Base-by-base conservation (phyloP, 2,329 filamentous ascomycete species). In the Penicillium sp. region DNA sequence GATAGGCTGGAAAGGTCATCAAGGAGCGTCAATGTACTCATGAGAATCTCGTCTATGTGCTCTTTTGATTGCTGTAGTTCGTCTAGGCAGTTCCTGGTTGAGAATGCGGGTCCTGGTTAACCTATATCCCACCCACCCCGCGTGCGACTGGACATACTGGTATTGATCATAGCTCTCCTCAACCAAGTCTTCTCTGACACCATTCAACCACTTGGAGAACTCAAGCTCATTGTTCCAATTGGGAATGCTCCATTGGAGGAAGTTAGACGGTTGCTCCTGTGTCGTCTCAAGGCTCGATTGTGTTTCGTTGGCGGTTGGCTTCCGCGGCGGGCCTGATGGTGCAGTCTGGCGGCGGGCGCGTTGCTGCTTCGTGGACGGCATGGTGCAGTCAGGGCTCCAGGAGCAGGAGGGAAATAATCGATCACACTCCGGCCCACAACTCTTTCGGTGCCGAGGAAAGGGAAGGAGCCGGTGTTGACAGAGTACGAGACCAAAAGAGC, bases 101-200 rank as follows among this genome's bases (percentile, higher is more conserved):
- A 34, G 23, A 33, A 37, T n/a, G 18, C 15, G 33, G 8, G 21
- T 6, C 35, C 28, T 25, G 45, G 46, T 45, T 39, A 48, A 27
- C 29, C 26, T 39, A 13, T 8, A 46, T 23, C 36, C 19, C 18
- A 30, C 30, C 11, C 19, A 44, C 48, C 37, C 36, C 33, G 37
- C 40, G 43, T 42, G 19, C 16, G 5, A 33, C 19, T 26, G 21
- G 18, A 63, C 81, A 53, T 77, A 90, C 82, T 84, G 73, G 64
- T 95, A 95, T 61, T 91, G 82, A 52, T 86, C 82, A 62, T 94
- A 87, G 62, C 87, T 93, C 37, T 87, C 82, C 56, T 90, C 80
- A 19, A 94, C 71, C 58, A 97, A 68, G 51, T 81, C 79, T 32
- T 80, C 76, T 53, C 85, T 81, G 36, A 84, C 62, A 15, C 67